Evolutionary conservation across 805 yeast genomes (phyloP).

Genomic region (Lipomyces starkeyi): DNA sequence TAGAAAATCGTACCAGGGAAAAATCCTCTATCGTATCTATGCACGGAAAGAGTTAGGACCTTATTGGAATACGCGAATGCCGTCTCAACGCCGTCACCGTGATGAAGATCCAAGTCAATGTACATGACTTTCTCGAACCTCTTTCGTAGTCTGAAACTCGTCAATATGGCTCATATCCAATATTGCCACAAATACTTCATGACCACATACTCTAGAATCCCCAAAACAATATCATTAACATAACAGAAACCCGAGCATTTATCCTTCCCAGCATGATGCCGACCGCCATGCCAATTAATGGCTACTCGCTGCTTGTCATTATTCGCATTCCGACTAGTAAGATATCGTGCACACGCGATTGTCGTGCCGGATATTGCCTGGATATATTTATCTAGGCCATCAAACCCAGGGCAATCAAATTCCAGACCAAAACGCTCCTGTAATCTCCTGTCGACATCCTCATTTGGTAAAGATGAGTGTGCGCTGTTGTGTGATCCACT

Average conservation of each 20-base stretch:
- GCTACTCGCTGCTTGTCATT: constrained; percentile 46
- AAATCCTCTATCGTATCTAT: constrained; percentile 68
- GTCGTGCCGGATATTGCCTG: constrained; percentile 62
- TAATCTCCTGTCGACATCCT: constrained; percentile 29
- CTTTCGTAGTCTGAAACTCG: constrained; percentile 50
- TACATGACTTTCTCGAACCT: constrained; percentile 58
- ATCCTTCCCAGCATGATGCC: constrained; percentile 89
- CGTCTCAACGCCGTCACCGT: constrained; percentile 78
- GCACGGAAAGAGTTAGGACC: constrained; percentile 68
- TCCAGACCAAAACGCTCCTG: constrained; percentile 53
- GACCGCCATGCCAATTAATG: constrained; percentile 81
- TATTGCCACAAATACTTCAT: not conserved
- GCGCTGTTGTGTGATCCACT: constrained; percentile 18
- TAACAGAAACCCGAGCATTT: constrained; percentile 93
- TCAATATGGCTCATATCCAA: not conserved
- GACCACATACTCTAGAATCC: constrained; percentile 50
- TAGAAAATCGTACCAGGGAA: constrained; percentile 61
- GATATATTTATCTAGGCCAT: constrained; percentile 58
- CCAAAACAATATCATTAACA: constrained; percentile 72
- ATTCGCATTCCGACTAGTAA: constrained; percentile 33
- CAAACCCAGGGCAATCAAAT: constrained; percentile 71
- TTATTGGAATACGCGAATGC: constrained; percentile 63
- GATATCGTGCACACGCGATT: constrained; percentile 54
- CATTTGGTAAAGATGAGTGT: not conserved
- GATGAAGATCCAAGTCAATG: constrained; percentile 76